Evolutionary conservation across 1,284 basidiomycete genomes (phyloP).

Genomic region (Fomes fomentarius): DNA sequence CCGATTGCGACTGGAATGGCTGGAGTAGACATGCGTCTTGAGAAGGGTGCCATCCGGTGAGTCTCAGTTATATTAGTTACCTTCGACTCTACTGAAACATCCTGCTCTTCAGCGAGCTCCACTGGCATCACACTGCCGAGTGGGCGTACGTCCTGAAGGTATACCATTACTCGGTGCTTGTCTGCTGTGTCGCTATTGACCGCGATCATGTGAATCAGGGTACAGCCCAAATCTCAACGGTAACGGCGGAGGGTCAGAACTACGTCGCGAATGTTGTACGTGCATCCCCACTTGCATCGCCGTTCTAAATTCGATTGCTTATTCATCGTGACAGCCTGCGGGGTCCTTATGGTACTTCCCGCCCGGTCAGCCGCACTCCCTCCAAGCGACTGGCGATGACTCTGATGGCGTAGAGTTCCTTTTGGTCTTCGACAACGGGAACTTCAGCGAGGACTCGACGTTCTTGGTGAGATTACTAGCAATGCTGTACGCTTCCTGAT

Average conservation of each 20-base stretch:
- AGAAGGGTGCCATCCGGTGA: constrained; percentile 65
- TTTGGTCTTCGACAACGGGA: constrained; percentile 50
- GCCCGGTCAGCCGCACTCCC: constrained; percentile 48
- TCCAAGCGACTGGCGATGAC: constrained; percentile 65
- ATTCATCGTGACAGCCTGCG: constrained; percentile 29
- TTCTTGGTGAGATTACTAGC: constrained; percentile 36
- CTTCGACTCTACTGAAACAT: no score
- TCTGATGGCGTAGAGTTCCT: constrained; percentile 70
- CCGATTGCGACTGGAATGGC: constrained; percentile 67
- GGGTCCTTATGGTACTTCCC: constrained; percentile 69
- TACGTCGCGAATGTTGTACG: constrained; percentile 54
- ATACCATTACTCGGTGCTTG: constrained; percentile 3
- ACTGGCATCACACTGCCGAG: constrained; percentile 76
- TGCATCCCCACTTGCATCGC: background rate
- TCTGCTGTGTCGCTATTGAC: background rate
- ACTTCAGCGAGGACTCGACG: constrained; percentile 45
- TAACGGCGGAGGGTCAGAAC: constrained; percentile 65
- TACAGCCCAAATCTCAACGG: constrained; percentile 59
- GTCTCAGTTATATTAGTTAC: constrained; percentile 14
- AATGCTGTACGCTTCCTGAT: background rate
- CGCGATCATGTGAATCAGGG: constrained; percentile 43
- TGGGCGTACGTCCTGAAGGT: constrained; percentile 72
- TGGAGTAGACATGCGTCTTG: constrained; percentile 71
- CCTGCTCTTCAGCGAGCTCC: constrained; percentile 68
- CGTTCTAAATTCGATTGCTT: background rate